These are phyloP conservation scores for Pelargonium cotyledonis DNA, from an alignment of 441 rosid species.

Conservation along the genomic window DNA sequence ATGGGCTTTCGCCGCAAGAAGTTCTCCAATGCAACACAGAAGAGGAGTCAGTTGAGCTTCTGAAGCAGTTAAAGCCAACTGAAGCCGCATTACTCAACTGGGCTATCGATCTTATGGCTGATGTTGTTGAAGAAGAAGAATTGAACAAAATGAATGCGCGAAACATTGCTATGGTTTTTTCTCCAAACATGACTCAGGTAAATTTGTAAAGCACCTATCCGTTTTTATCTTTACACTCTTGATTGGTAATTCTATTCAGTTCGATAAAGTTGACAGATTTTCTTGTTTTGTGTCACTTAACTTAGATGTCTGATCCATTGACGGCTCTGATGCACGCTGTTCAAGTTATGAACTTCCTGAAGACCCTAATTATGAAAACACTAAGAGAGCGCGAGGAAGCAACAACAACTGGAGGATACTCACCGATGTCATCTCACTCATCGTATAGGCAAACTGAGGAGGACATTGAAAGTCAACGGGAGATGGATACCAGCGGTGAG, in stretches of 20 bases:
- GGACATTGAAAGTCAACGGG: constrained; percentile 64
- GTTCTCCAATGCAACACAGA: constrained; percentile 57
- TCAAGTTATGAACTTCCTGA: constrained; percentile 73
- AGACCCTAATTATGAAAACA: constrained; percentile 47
- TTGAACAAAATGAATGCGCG: constrained; percentile 64
- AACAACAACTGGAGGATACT: constrained; percentile 49
- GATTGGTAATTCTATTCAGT: not conserved
- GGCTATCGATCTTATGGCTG: constrained; percentile 71
- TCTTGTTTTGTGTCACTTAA: not conserved
- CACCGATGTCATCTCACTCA: constrained; percentile 59
- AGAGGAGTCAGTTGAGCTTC: constrained; percentile 48
- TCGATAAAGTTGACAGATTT: not conserved
- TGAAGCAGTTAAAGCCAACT: constrained; percentile 58
- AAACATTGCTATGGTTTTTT: constrained; percentile 65
- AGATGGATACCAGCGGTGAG: constrained; percentile 71
- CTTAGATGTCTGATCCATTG: constrained; percentile 67
- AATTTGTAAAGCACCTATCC: not conserved
- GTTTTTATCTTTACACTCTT: no score
- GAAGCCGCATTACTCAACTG: constrained; percentile 63
- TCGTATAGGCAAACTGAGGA: constrained; percentile 48
- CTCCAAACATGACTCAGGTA: constrained; percentile 70
- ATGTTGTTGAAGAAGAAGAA: constrained; percentile 70
- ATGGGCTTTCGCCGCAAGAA: constrained; percentile 65
- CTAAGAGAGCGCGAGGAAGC: constrained; percentile 52
- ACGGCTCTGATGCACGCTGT: constrained; percentile 75